phyloP scores from a whole-genome alignment of 2,329 filamentous ascomycete genomes.

The Aspergillus jensenii region DNA sequence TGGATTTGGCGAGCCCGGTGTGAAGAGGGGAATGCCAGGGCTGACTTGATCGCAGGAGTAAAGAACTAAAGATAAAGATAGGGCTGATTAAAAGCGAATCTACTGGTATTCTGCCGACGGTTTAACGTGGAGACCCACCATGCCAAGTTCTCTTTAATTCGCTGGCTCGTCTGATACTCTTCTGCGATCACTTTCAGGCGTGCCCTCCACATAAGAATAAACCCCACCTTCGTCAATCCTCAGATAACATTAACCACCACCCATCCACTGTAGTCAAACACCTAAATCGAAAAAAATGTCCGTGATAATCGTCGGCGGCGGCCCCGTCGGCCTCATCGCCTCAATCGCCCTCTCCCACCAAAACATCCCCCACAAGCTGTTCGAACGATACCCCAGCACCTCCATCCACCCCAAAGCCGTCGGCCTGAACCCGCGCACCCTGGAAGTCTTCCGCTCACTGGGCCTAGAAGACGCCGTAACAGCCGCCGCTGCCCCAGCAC shows the following conservation, averaged over 20 bases:
- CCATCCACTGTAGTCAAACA: no score
- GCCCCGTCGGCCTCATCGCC: neutral
- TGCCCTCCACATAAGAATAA: no score
- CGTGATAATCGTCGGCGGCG: neutral
- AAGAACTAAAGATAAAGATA: no score
- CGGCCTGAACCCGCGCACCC: neutral
- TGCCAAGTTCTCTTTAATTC: no score
- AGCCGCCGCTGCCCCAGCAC: neutral
- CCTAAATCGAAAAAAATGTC: no score
- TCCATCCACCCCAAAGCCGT: neutral
- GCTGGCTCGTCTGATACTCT: no score
- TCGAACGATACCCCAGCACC: neutral
- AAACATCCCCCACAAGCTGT: neutral
- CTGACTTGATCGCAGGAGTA: neutral
- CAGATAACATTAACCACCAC: no score
- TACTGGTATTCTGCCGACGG: no score
- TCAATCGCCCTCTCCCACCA: neutral
- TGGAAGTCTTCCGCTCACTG: neutral
- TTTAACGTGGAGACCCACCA: no score
- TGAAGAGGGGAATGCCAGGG: conserved; percentile 5
- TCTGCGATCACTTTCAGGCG: no score
- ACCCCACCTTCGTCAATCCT: no score
- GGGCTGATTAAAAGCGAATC: no score
- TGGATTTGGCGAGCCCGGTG: neutral
- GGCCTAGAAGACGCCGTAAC: neutral